Evolutionary conservation across 2,329 filamentous ascomycete genomes (phyloP), one percentile per base, ranked within the genome.

Genomic region (Elsinoe batatas): DNA sequence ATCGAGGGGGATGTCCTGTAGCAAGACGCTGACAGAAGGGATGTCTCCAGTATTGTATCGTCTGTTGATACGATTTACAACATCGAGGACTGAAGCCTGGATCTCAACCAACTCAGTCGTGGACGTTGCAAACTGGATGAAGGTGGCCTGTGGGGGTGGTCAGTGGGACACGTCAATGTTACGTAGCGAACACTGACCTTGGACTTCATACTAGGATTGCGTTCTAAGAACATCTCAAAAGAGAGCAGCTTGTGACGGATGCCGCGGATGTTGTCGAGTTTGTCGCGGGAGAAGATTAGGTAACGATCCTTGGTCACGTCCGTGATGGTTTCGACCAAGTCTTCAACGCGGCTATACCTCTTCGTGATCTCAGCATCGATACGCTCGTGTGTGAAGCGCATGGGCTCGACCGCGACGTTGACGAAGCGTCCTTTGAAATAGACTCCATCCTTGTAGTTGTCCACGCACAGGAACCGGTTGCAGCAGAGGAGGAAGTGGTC

Each of bases 401-500:
- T 97, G 10, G 91, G 85, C 49, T 89, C 79, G 62, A 84, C 85
- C 57, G 85, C 81, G 36, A 96, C 89, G 62, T 96, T 89, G 61
- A 97, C 86, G 65, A 96, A 96, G 3, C 90, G 87, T 64, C 95
- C 88, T 60, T 96, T 91, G 7, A 97, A 76, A 67, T 96, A 88
- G 1, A 97, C 79, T 1, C 93, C 91, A 40, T 95, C 86, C 1
- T 84, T 84, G 0, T 87, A 91, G 1, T 91, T 91, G 69, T 97
- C 91, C 1, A 94, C 88, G n/a, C 81, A 85, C 36, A 97, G 78
- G 12, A 97, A 78, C 33, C 93, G 86, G 68, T 89, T 95, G 76
- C 91, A 96, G 0, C 91, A 97, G 71, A 96, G 91, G 50, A 96
- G 76, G 70, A 97, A 97, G 72, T 97, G 93, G 12, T 91, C 83